Conservation (phyloP, 208 protist species). For the Leishmania braziliensis region DNA sequence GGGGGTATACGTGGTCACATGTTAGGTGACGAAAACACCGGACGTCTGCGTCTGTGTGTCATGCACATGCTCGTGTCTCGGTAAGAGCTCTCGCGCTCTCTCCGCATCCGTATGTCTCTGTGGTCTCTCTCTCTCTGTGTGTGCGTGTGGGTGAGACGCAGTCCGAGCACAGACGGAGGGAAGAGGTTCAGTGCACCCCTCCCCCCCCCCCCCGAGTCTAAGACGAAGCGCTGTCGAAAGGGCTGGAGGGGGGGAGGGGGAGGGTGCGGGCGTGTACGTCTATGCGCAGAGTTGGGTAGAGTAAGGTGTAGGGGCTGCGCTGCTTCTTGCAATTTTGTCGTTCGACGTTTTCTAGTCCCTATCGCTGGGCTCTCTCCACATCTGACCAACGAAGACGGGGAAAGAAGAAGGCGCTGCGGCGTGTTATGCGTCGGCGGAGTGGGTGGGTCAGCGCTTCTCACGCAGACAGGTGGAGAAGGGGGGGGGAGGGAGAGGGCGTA, state of each 20-base stretch:
- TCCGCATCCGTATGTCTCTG: not conserved
- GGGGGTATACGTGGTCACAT: too few relatives aligned
- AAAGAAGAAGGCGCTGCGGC: too few relatives aligned
- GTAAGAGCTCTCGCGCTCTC: not conserved
- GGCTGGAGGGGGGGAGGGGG: not conserved
- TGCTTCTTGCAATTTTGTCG: not conserved
- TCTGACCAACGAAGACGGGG: too few relatives aligned
- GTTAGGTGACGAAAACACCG: not conserved
- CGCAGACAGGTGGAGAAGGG: not conserved
- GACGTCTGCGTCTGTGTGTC: not conserved
- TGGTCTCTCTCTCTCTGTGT: not conserved
- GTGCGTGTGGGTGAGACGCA: not conserved
- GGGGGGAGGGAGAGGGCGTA: not conserved
- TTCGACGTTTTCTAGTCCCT: too few relatives aligned
- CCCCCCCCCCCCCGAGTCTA: not conserved
- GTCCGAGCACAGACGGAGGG: not conserved
- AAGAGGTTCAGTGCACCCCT: too few relatives aligned
- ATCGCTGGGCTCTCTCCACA: too few relatives aligned
- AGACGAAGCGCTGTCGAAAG: not conserved
- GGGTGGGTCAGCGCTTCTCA: not conserved
- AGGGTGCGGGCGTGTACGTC: not conserved
- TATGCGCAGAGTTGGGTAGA: not conserved
- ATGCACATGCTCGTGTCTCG: not conserved
- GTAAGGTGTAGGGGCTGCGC: not conserved
- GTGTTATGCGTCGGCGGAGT: not conserved